phyloP scores from a whole-genome alignment of 495 filamentous ascomycete genomes.

The Hypoxylon trugodes region DNA sequence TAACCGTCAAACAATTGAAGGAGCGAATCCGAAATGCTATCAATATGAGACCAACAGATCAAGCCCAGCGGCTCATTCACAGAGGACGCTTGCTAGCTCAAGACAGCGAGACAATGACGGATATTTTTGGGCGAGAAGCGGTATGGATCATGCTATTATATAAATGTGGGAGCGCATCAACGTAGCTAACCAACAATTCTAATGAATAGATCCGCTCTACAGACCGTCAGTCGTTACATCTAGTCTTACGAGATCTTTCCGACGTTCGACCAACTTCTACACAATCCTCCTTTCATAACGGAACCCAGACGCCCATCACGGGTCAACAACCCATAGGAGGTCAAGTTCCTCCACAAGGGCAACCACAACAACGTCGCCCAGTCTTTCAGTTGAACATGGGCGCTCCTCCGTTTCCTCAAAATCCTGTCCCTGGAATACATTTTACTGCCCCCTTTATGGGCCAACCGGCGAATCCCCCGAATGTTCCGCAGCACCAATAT shows the following conservation, averaged over 20 bases:
- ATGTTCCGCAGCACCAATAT: conserved; percentile 34
- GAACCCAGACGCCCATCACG: conserved; percentile 28
- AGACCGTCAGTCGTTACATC: conserved; percentile 65
- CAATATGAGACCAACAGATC: conserved; percentile 61
- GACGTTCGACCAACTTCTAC: conserved; percentile 42
- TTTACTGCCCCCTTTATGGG: too few relatives aligned
- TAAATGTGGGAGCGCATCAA: not conserved
- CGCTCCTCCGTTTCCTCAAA: conserved; percentile 31
- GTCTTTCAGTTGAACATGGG: conserved; percentile 21
- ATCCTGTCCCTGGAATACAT: conserved; percentile 20
- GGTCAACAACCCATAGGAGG: conserved; percentile 1
- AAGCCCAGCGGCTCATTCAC: conserved; percentile 71
- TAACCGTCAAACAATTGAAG: conserved; percentile 69
- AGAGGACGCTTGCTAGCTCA: conserved; percentile 66
- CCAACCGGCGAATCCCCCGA: conserved; percentile 26
- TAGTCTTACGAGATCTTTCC: conserved; percentile 63
- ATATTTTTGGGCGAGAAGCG: conserved; percentile 63
- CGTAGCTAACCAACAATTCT: conserved; percentile 26
- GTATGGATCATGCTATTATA: conserved; percentile 53
- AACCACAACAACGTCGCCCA: conserved; percentile 25
- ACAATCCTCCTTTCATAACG: conserved; percentile 23
- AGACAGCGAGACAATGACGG: conserved; percentile 62
- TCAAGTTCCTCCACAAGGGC: conserved; percentile 25
- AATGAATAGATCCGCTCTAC: conserved; percentile 53
- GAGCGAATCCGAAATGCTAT: conserved; percentile 64